A percentile compares a stretch with the other conserved stretches of the same genome.
Evolutionary conservation across 805 yeast genomes (phyloP).

Genomic region (Naumovozyma baii): DNA sequence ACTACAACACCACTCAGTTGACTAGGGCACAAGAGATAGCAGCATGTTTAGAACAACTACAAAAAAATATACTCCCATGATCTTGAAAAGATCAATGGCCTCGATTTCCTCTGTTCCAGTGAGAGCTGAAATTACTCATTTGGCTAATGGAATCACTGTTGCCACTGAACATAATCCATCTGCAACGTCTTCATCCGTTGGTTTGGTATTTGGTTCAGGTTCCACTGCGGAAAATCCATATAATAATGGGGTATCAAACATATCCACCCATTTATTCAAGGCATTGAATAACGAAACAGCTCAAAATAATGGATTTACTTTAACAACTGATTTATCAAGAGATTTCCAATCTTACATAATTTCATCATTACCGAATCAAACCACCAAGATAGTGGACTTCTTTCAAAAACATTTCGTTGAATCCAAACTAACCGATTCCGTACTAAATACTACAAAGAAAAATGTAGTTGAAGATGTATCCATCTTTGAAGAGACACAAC

Average conservation of each 20-base stretch:
- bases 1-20: too few relatives aligned
- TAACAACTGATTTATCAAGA: conserved; percentile 45
- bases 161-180: conserved; percentile 56
- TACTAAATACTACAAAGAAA: conserved; percentile 39
- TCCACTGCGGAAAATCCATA: conserved; percentile 70
- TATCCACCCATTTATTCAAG: conserved; percentile 45
- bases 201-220: conserved; percentile 68
- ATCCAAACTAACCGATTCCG: conserved; percentile 20
- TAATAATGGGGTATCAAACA: conserved; percentile 72
- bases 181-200: conserved; percentile 45
- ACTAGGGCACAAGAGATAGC: too few relatives aligned
- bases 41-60: too few relatives aligned
- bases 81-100: conserved; percentile 14
- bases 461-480: conserved; percentile 40
- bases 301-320: conserved; percentile 44
- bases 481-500: conserved; percentile 47
- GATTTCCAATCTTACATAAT: conserved; percentile 59
- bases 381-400: conserved; percentile 42
- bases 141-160: conserved; percentile 64
- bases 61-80: too few relatives aligned
- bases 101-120: conserved; percentile 2
- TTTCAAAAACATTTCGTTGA: conserved; percentile 34
- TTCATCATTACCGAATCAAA: conserved; percentile 41
- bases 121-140: conserved; percentile 48
- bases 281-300: conserved; percentile 27